Base-by-base conservation (phyloP, 768 basidiomycete genomes). In the Tricholoma terreum region DNA sequence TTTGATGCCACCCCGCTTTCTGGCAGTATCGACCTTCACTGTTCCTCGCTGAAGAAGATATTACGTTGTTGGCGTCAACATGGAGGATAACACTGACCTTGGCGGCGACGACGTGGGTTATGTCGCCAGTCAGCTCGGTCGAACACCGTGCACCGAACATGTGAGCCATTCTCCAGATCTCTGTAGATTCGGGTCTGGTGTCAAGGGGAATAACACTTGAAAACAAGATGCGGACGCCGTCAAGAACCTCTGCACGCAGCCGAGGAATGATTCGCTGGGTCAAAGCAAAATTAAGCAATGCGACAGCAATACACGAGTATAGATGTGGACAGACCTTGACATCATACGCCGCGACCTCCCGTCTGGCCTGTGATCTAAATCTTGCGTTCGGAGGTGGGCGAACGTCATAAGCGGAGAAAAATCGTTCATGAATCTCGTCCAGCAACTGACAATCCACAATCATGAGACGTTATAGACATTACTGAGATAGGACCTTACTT, bases 141-240 rank as follows among this genome's bases (percentile, higher is more conserved):
- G 85, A 81, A 70, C 89, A 92, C 48, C 77, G 78, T 2, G 96
- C 96, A 8, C 96, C 96, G 64, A 97, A 98, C 73, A 90, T 87
- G 49, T 82, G 80, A 11, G 96, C 93, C 69, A 88, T 79, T 62
- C 83, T 80, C 93, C 93, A 96, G 50, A 93, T 84, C 64, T 94
- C 92, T 51, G 83, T 90, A 49, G 79, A 77, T 69, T 94, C 87
- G 35, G 92, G 89, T 55, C 75, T 78, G 3, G 85, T 86, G 64
- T 93, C 89, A n/a, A 95, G 81, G 4, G 96, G 94, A 55, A 98
- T 94, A 38, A 99, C 85, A 56, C 94, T 92, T 1, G 96, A 98
- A 73, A 99, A 98, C 34, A 96, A 78, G 31, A 99, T 82, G 65
- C 90, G 84, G 27, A 87, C 80, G 27, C 89, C 91, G 34, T 80